Conservation (phyloP, 306 rosid species). For the Castanospermum australe region DNA sequence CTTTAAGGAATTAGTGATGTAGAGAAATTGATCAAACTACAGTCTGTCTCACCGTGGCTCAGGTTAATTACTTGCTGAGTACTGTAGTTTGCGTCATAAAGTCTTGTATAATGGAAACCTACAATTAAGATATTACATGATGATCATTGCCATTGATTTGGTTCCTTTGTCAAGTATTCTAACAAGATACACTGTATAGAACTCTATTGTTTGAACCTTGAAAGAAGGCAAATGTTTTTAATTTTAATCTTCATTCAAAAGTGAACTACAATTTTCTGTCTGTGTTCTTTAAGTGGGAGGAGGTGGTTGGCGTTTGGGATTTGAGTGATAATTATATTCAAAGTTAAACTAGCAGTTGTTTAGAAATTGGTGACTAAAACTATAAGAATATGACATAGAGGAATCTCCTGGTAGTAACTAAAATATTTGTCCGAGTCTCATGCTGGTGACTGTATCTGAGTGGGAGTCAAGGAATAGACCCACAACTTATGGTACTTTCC, state of each 20-base stretch:
- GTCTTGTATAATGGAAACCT: neutral
- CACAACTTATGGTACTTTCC: neutral
- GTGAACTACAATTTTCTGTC: neutral
- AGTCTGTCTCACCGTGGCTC: slow-evolving; percentile 18
- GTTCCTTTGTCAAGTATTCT: neutral
- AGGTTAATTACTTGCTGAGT: slow-evolving; percentile 23
- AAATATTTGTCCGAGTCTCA: slow-evolving; percentile 3
- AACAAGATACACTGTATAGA: neutral
- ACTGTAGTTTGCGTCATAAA: slow-evolving; percentile 15
- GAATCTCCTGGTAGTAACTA: slow-evolving; percentile 20
- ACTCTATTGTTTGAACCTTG: neutral
- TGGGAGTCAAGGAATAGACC: neutral
- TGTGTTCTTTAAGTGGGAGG: neutral
- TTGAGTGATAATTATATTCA: neutral
- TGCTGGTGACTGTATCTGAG: neutral
- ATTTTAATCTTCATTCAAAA: neutral
- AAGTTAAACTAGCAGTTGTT: neutral
- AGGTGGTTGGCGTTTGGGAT: neutral
- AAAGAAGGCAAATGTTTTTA: neutral
- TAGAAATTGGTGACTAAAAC: neutral
- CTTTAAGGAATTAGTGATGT: neutral
- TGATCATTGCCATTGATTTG: neutral
- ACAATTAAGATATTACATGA: neutral
- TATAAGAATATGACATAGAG: neutral
- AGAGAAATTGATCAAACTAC: slow-evolving; percentile 18